These are phyloP conservation scores for Eragrostis curvula DNA, from an alignment of 176 grass and related monocot species.

Conservation along the genomic window DNA sequence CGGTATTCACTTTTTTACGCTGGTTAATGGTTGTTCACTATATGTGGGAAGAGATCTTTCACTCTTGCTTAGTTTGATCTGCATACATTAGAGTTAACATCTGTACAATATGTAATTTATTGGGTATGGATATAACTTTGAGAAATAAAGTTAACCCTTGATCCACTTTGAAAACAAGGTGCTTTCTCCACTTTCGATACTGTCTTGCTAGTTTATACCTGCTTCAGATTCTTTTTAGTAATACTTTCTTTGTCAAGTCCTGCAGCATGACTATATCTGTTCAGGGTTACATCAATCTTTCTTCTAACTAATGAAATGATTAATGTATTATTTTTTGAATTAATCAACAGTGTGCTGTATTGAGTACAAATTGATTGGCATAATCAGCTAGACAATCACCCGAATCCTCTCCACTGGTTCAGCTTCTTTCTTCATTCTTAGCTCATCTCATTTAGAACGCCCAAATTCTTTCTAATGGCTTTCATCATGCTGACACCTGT, in stretches of 20 bases:
- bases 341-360: not conserved
- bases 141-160: conserved; percentile 34
- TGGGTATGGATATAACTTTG: conserved; percentile 26
- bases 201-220: not conserved
- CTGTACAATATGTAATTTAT: conserved; percentile 48
- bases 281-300: not conserved
- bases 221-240: not conserved
- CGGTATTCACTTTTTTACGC: conserved; percentile 18
- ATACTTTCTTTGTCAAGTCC: not conserved
- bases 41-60: conserved; percentile 13
- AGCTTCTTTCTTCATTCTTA: not conserved
- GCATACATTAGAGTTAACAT: conserved; percentile 38
- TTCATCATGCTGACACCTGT: not conserved
- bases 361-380: not conserved
- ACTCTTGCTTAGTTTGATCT: conserved; percentile 23
- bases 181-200: not conserved
- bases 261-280: not conserved
- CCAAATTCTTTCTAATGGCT: not conserved
- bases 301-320: not conserved
- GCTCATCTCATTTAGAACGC: not conserved
- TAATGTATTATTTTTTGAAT: not conserved
- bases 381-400: not conserved
- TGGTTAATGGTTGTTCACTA: conserved; percentile 21
- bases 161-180: not conserved
- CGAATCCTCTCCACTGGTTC: not conserved